Evolutionary conservation across 2,329 filamentous ascomycete species (phyloP).

Genomic region (Aspergillus pseudoglaucus): DNA sequence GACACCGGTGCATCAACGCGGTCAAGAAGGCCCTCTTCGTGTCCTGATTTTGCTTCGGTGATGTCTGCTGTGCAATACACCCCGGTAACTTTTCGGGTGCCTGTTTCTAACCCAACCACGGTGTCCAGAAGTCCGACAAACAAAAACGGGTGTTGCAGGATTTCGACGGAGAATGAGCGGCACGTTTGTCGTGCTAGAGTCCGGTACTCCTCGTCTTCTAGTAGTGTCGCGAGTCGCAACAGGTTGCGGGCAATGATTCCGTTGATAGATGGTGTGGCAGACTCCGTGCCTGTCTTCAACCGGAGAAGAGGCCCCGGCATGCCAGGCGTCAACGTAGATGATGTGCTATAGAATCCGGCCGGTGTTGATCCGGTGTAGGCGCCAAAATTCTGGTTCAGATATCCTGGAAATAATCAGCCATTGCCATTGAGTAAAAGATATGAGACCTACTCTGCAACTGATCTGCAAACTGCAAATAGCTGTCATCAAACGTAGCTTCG

Average conservation of each 20-base stretch:
- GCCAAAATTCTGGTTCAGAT: constrained; percentile 71
- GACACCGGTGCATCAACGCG: constrained; percentile 18
- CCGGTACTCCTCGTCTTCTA: constrained; percentile 60
- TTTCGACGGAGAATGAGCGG: constrained; percentile 81
- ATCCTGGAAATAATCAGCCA: constrained; percentile 42
- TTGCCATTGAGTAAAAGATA: background rate
- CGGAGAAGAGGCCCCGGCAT: constrained; percentile 61
- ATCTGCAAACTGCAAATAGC: constrained; percentile 73
- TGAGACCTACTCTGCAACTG: constrained; percentile 60
- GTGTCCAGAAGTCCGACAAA: constrained; percentile 73
- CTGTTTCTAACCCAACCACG: constrained; percentile 68
- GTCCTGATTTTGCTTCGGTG: constrained; percentile 5
- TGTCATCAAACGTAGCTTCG: constrained; percentile 69
- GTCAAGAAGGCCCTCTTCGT: constrained; percentile 10
- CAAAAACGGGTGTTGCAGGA: constrained; percentile 87
- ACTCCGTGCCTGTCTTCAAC: constrained; percentile 93
- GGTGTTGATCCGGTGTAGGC: constrained; percentile 47
- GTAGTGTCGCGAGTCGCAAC: constrained; percentile 67
- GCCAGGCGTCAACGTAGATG: constrained; percentile 51
- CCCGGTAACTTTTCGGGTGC: constrained; percentile 56
- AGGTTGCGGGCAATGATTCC: constrained; percentile 80
- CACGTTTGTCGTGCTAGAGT: constrained; percentile 66
- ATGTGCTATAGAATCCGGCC: constrained; percentile 38
- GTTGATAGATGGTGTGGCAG: constrained; percentile 82
- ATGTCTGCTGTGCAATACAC: constrained; percentile 39